Evolutionary conservation across 192 early-diverging fungal species (phyloP), one percentile per base, ranked within the genome.

Genomic region (Coemansia sp.): DNA sequence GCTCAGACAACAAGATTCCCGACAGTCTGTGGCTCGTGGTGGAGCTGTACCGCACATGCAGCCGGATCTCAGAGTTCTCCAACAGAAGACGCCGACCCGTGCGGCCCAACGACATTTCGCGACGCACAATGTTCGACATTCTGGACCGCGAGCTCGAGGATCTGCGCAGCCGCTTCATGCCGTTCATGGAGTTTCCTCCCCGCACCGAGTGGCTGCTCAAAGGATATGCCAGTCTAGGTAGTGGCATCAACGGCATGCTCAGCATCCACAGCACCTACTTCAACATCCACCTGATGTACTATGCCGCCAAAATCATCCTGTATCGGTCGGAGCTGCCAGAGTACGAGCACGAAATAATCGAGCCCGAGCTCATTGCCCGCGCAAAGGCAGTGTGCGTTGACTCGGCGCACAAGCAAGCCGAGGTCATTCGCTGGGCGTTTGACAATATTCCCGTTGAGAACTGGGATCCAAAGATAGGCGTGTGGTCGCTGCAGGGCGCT

Each of bases 401-500:
- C 21, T n/a, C 81, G 0, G 81, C 81, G 5, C 81, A 83, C 60
- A 66, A 61, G 58, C 81, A 83, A 32, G 66, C 81, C 0, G 81
- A 83, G 6, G 58, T 83, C 19, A 83, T 83, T 18, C 66, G 76
- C 43, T 83, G 81, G 81, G 75, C 72, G 0, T 45, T 83, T 46
- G 76, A 77, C n/a, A 75, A 42, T 15, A 57, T 83, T 15, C 76
- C 81, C 0, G 65, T 83, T 5, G 81, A 83, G 67, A 63, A 83
- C 62, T 83, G 81, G 81, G 76, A 83, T 21, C 76, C 81, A 19
- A 74, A 69, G 48, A 71, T 78, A 1, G 81, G 81, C 22, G 69
- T 78, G 45, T 83, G 81, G 81, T 77, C 81, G 41, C 69, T 83
- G 18, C 81, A 83, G 57, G 81, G 81, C 47, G 76, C 76, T 0